Percentiles rank a stretch among this genome's conserved stretches.
phyloP scores from a whole-genome alignment of 164 flowering plant species.

The Litsea cubeba region DNA sequence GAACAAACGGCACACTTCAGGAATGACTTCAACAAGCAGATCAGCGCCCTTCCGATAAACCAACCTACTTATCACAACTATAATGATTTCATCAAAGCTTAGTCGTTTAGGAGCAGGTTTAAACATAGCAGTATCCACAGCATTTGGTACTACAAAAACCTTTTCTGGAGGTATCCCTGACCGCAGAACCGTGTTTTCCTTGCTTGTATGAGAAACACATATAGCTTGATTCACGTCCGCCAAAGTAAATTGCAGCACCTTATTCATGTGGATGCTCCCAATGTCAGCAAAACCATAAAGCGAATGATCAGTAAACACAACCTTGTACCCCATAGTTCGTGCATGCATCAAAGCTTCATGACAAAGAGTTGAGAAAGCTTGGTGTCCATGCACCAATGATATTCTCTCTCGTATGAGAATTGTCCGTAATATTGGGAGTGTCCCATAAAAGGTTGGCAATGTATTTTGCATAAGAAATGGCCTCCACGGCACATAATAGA shows the following conservation, averaged over 20 bases:
- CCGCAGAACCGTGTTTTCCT: constrained; percentile 90
- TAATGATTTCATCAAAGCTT: constrained; percentile 50
- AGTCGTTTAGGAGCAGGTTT: constrained; percentile 70
- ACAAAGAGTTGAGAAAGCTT: constrained; percentile 94
- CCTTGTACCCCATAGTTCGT: constrained; percentile 93
- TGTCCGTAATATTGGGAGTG: constrained; percentile 79
- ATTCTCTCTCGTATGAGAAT: constrained; percentile 79
- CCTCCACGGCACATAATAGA: constrained; percentile 84
- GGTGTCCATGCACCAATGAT: constrained; percentile 90
- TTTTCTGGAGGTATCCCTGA: constrained; percentile 83
- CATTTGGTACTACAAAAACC: constrained; percentile 94
- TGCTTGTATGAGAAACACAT: constrained; percentile 98
- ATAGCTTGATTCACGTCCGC: constrained; percentile 91
- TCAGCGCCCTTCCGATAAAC: constrained; percentile 97
- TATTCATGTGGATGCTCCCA: constrained; percentile 97
- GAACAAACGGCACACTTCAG: constrained; percentile 75
- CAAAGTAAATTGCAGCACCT: constrained; percentile 87
- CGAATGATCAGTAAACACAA: constrained; percentile 92
- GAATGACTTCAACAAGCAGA: constrained; percentile 96
- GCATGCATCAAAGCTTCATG: constrained; percentile 98
- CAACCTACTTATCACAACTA: constrained; percentile 91
- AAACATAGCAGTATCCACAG: constrained; percentile 96
- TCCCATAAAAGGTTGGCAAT: constrained; percentile 84
- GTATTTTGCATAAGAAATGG: constrained; percentile 89
- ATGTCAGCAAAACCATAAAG: constrained; percentile 96